Evolutionary conservation across 345 rosid species (phyloP), one percentile per base, ranked within the genome.

Genomic region (Camelina laxa): DNA sequence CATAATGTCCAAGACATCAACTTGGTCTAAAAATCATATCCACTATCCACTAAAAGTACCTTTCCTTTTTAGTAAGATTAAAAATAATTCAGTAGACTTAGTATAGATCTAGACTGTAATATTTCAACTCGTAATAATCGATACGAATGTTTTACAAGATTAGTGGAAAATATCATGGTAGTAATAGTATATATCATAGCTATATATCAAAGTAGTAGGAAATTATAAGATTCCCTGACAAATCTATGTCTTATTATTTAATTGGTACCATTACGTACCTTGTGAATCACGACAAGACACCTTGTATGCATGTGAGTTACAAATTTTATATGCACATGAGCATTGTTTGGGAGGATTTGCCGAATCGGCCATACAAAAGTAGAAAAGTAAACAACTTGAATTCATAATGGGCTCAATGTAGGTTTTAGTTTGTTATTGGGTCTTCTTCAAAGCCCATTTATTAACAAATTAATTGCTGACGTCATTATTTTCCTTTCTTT

Each of bases 1-100:
- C 35, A 19, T 27, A 62, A 30, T 73, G 24, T 63, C 62, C 30
- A 17, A 72, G 42, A 22, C 11, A 48, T 48, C 49, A 38, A 50
- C 51, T 71, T 60, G 60, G 39, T 60, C 15, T 11, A 49, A 59
- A 62, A 55, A 55, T 17, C 50, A 19, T 38, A 62, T 17, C 47
- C 47, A 45, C 19, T 9, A 19, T 10, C 16, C 30, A 27, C 30
- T 27, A 58, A 44, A 48, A 20, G 6, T 4, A 4, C 1, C 0
- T 9, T n/a, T 33, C 9, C 4, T 11, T 9, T 1, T 6, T 16
- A 6, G 62, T 33, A 30, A 7, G 20, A 56, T 27, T 8, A 30
- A 9, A 16, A 33, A 16, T n/a, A n/a, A n/a, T n/a, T 14, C 44
- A 44, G 10, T 24, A 57, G 19, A 38, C 58, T 21, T 30, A 38